A percentile compares a stretch with the other conserved stretches of the same genome.
These are phyloP conservation scores for Panaeolus papilionaceus DNA, from an alignment of 768 basidiomycete genomes.

Conservation along the genomic window DNA sequence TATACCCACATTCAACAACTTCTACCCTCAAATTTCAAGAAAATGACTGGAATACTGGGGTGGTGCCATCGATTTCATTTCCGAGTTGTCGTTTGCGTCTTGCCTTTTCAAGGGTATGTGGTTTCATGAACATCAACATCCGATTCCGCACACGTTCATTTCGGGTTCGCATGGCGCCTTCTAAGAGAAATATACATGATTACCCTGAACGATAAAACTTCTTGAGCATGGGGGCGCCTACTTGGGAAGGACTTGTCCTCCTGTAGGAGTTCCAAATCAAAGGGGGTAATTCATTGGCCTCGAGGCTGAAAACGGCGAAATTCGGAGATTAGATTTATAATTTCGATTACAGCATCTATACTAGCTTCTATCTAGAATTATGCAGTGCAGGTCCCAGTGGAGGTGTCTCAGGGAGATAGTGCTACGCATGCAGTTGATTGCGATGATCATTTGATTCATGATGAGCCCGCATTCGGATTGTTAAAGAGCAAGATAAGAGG, in stretches of 20 bases:
- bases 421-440: not conserved
- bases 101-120: slow-evolving; percentile 12
- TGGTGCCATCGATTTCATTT: slow-evolving; percentile 11
- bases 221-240: not conserved
- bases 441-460: not conserved
- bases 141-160: not conserved
- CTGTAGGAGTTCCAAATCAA: not conserved
- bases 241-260: not conserved
- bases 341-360: not conserved
- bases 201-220: not conserved
- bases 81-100: not conserved
- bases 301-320: slow-evolving; percentile 1
- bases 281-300: not conserved
- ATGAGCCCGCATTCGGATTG: not conserved
- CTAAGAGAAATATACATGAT: not conserved
- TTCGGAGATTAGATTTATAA: not conserved
- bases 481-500: not conserved
- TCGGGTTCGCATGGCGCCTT: slow-evolving; percentile 7
- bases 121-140: not conserved
- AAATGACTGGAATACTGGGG: not conserved
- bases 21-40: not conserved
- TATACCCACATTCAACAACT: not conserved
- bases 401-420: not conserved
- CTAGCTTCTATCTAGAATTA: not conserved
- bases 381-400: not conserved